phyloP scores from a whole-genome alignment of 306 rosid species.

The Purshia tridentata region DNA sequence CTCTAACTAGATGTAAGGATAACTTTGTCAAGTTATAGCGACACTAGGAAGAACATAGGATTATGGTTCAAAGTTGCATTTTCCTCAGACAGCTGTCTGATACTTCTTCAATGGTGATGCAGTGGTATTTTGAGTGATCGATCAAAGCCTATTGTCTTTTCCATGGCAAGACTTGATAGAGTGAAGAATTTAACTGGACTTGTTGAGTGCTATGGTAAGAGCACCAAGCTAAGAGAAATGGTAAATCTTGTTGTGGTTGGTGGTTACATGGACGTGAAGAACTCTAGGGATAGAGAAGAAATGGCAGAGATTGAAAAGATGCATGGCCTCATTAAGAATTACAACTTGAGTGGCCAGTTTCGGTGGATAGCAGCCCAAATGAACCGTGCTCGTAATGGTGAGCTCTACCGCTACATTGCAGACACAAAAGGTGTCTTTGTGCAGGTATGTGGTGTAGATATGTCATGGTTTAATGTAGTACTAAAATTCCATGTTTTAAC shows the following conservation, averaged over 20 bases:
- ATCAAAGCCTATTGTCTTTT: constrained; percentile 22
- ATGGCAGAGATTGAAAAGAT: constrained; percentile 15
- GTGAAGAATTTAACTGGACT: constrained; percentile 21
- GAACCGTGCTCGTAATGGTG: constrained; percentile 21
- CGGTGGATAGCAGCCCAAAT: constrained; percentile 22
- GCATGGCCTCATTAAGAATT: constrained; percentile 7
- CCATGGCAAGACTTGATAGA: constrained; percentile 22
- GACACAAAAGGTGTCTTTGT: constrained; percentile 22
- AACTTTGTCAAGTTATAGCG: too few species aligned
- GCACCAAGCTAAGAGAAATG: constrained; percentile 12
- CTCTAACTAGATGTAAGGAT: too few species aligned
- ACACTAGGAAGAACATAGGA: too few species aligned
- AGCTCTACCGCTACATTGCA: constrained; percentile 23
- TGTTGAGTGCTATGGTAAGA: constrained; percentile 24
- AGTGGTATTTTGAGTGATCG: constrained; percentile 15
- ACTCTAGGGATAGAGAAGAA: constrained; percentile 23
- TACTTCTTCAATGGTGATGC: not conserved
- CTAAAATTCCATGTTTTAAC: not conserved
- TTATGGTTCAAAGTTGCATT: not conserved
- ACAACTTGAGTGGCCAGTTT: constrained; percentile 8
- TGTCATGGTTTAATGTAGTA: not conserved
- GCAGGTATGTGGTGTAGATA: constrained; percentile 11
- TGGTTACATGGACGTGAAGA: constrained; percentile 20
- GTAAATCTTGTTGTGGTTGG: constrained; percentile 22
- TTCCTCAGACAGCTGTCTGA: not conserved